Conservation (phyloP, 805 yeast species). For the Groenewaldozyma salmanticensis region DNA sequence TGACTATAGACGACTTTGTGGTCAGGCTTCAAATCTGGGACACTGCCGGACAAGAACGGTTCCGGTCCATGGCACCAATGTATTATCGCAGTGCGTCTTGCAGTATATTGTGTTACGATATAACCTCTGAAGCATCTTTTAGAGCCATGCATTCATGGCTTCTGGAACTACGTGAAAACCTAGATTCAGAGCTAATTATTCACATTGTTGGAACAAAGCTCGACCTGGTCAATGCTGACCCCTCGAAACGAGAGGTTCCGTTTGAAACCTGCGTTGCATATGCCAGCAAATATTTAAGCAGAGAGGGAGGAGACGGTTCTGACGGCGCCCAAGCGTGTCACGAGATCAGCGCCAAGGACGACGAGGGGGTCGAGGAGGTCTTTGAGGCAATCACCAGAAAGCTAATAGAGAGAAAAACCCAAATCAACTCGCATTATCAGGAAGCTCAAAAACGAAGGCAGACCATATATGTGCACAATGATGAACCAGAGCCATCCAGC, state of each 20-base stretch:
- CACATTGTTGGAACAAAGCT: constrained; percentile 29
- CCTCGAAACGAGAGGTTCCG: constrained; percentile 26
- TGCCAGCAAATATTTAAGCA: constrained; percentile 19
- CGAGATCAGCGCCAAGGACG: constrained; percentile 28
- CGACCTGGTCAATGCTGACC: constrained; percentile 26
- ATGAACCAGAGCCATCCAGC: constrained; percentile 18
- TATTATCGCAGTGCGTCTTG: constrained; percentile 32
- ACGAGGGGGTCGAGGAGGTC: constrained; percentile 27
- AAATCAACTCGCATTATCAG: constrained; percentile 11
- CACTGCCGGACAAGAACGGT: constrained; percentile 96
- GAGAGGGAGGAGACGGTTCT: constrained; percentile 15
- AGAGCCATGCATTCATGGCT: constrained; percentile 29
- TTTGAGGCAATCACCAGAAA: constrained; percentile 26
- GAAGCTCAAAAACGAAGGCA: constrained; percentile 15
- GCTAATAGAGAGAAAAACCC: constrained; percentile 17
- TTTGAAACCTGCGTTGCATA: constrained; percentile 26
- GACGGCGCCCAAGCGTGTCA: constrained; percentile 25
- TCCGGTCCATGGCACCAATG: constrained; percentile 68
- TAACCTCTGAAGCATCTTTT: constrained; percentile 26
- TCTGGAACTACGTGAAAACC: constrained; percentile 23
- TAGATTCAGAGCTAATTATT: constrained; percentile 22
- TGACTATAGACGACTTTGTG: constrained; percentile 24
- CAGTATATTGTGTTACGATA: constrained; percentile 28
- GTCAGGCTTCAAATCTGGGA: constrained; percentile 64
- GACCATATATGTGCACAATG: constrained; percentile 21